Evolutionary conservation across 441 rosid genomes (phyloP), one percentile per base, ranked within the genome.

Genomic region (Populus hybrid): DNA sequence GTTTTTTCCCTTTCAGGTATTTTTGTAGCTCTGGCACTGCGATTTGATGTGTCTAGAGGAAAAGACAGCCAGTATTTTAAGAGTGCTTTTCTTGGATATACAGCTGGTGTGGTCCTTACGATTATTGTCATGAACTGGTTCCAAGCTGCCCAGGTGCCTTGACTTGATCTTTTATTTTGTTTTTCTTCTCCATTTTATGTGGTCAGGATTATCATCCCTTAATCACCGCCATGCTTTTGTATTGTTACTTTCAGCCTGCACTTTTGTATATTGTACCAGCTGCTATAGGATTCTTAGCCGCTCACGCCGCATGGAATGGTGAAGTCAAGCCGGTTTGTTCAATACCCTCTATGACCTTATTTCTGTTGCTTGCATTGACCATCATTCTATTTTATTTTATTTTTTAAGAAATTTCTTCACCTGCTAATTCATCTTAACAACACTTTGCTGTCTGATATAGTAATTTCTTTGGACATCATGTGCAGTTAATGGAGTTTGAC

Each of bases 41-140:
- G 98, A 70, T 96, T 96, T 82, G 99, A 96, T 74, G 98, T 88
- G 9, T 93, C 98, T 9, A 93, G 99, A 80, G 98, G 91, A 65
- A 94, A 89, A 77, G 82, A 79, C 50, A 86, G 89, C 87, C 99
- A 94, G 69, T 96, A 96, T 81, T 96, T 96, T 73, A 94, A 91
- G 82, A 96, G 99, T 86, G 98, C 99, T 20, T 94, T 94, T 82
- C 71, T 92, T 26, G 99, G 99, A 71, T 96, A 96, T 79, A 50
- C 82, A 6, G 86, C 79, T 74, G 99, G 99, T 30, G 66, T 96
- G 71, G 83, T 94, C 66, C 95, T 93, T 65, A 95, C 99, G 12
- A 95, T 94, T 71, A 57, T 91, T 66, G 98, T 94, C 80, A 96
- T 96, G 99, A 96, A 96, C 89, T 96, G 98, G 99, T 94, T 96